Percentiles rank a stretch among this genome's conserved stretches.
phyloP scores from a whole-genome alignment of 202 grass and related monocot genomes.

The Digitaria exilis region DNA sequence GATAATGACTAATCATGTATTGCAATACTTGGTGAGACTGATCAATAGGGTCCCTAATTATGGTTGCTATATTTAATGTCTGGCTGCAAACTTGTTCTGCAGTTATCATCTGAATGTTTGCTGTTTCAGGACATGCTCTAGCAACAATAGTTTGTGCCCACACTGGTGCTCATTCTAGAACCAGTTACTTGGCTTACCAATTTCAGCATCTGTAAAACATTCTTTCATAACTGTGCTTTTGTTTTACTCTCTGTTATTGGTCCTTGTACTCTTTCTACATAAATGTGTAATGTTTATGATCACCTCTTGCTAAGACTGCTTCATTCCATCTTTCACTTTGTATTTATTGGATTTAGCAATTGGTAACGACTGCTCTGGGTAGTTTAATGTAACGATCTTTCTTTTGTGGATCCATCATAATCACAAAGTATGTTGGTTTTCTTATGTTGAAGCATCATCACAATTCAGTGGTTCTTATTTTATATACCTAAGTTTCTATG shows the following conservation, averaged over 20 bases:
- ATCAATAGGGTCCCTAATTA: slow-evolving; percentile 34
- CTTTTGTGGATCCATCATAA: not conserved
- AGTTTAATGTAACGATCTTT: not conserved
- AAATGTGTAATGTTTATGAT: slow-evolving; percentile 10
- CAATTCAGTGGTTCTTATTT: not conserved
- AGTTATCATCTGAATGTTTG: slow-evolving; percentile 25
- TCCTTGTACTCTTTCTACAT: not conserved
- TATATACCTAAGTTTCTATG: not conserved
- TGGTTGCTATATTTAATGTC: not conserved
- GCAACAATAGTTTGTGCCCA: slow-evolving; percentile 9
- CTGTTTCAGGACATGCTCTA: not conserved
- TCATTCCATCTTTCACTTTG: not conserved
- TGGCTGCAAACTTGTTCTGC: slow-evolving; percentile 15
- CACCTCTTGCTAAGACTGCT: slow-evolving; percentile 1
- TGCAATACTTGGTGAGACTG: slow-evolving; percentile 44
- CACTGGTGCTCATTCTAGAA: not conserved
- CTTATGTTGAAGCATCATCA: slow-evolving; percentile 16
- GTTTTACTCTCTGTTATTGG: slow-evolving; percentile 11
- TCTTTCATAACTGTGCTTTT: not conserved
- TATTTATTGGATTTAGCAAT: not conserved
- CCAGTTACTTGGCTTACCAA: not conserved
- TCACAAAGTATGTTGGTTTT: not conserved
- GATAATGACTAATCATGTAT: slow-evolving; percentile 39
- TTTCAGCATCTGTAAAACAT: not conserved
- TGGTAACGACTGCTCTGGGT: not conserved